These are phyloP conservation scores for Prosopis cineraria DNA, from an alignment of 306 rosid species.

Conservation along the genomic window DNA sequence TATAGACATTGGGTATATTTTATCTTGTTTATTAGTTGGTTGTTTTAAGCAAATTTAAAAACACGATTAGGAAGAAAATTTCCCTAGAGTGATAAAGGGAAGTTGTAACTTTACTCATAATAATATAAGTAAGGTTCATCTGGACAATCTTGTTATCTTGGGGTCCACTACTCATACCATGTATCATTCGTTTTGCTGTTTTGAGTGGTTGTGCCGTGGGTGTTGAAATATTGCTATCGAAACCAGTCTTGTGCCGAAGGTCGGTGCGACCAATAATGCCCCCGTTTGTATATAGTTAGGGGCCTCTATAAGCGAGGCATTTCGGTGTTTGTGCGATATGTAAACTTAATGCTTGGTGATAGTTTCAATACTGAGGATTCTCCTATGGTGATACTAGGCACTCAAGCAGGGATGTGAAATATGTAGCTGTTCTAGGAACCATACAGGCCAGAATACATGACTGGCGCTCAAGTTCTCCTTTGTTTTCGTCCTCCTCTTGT, in stretches of 20 bases:
- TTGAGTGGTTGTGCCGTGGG: neutral
- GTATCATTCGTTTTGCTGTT: neutral
- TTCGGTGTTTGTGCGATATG: neutral
- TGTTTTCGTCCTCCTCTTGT: neutral
- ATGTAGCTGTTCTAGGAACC: neutral
- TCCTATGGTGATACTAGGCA: neutral
- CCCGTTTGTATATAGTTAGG: neutral
- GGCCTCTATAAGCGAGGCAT: neutral
- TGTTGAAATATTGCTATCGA: neutral
- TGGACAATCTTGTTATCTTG: neutral
- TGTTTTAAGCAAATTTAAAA: neutral
- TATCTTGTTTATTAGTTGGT: constrained; percentile 14
- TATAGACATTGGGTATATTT: constrained; percentile 24
- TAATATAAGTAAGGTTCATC: neutral
- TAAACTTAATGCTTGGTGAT: neutral
- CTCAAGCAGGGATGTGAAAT: neutral
- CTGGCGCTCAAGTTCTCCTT: neutral
- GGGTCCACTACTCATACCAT: neutral
- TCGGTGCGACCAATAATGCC: neutral
- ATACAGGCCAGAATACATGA: neutral
- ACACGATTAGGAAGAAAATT: constrained; percentile 8
- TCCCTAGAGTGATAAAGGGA: neutral
- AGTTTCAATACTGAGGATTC: neutral
- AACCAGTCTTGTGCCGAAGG: neutral
- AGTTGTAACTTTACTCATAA: neutral